Conservation (phyloP, 2,329 filamentous ascomycete genomes). For the Verticillium klebahnii region DNA sequence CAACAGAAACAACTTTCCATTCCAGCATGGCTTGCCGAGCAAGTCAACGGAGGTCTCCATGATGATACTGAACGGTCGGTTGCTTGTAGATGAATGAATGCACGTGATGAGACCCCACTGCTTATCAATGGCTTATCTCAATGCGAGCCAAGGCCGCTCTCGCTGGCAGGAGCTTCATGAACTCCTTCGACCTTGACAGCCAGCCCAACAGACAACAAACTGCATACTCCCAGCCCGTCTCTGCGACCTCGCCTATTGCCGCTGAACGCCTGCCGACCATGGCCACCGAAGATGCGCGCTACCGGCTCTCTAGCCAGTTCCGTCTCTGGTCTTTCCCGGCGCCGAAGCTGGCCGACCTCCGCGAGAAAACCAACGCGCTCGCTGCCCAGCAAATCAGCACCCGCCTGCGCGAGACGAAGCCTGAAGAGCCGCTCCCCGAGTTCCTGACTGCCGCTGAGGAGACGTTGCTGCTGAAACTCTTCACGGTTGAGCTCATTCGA, state of each 20-base stretch:
- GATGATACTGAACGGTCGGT: too few relatives aligned
- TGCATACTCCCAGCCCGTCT: neutral
- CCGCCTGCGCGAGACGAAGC: conserved; percentile 43
- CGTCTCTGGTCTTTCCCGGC: conserved; percentile 89
- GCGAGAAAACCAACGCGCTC: conserved; percentile 72
- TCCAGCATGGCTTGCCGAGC: too few relatives aligned
- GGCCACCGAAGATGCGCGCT: conserved; percentile 83
- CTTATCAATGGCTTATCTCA: neutral
- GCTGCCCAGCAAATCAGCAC: conserved; percentile 59
- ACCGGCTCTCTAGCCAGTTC: conserved; percentile 85
- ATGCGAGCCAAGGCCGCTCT: neutral
- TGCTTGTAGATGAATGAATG: neutral
- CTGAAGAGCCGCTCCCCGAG: conserved; percentile 47
- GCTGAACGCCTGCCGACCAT: conserved; percentile 36
- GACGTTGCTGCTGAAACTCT: conserved; percentile 73
- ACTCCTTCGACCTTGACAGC: neutral
- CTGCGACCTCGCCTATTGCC: neutral
- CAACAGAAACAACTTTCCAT: too few relatives aligned
- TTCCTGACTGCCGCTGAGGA: conserved; percentile 84
- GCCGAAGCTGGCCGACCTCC: conserved; percentile 63
- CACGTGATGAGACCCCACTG: neutral
- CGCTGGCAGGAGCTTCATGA: neutral
- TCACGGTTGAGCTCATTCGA: conserved; percentile 55
- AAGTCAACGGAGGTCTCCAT: too few relatives aligned
- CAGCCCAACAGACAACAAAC: neutral